A percentile compares a stretch with the other conserved stretches of the same genome.
Conservation (phyloP, 2,329 filamentous ascomycete species). For the Trichothecium sympodiale region DNA sequence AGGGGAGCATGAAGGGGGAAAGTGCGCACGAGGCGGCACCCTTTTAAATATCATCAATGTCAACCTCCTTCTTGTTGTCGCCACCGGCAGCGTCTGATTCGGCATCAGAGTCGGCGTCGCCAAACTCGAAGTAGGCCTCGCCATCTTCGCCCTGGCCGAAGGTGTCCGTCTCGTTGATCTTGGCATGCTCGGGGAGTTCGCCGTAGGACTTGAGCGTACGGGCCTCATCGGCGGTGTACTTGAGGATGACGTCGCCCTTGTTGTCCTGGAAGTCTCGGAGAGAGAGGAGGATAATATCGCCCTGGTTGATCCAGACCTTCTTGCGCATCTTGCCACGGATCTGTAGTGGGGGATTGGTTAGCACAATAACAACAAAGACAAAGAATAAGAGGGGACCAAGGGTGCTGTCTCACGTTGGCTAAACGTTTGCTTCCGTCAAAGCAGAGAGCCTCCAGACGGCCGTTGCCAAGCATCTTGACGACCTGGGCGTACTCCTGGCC, state of each 20-base stretch:
- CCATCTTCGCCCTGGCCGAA: constrained; percentile 87
- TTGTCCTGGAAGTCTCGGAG: constrained; percentile 90
- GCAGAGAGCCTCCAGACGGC: constrained; percentile 82
- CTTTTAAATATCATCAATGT: constrained; percentile 86
- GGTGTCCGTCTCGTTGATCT: constrained; percentile 99
- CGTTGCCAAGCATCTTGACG: constrained; percentile 92
- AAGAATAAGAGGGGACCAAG: background rate
- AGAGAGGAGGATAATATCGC: constrained; percentile 81
- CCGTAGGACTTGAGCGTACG: constrained; percentile 93
- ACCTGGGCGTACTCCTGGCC: constrained; percentile 56
- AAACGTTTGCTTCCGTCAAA: constrained; percentile 64
- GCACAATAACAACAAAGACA: constrained; percentile 31
- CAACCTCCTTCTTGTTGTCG: constrained; percentile 64
- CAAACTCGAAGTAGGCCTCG: constrained; percentile 97
- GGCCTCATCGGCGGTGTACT: constrained; percentile 94
- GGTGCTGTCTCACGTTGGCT: constrained; percentile 23
- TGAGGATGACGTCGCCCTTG: constrained; percentile 94
- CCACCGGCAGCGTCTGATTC: constrained; percentile 41
- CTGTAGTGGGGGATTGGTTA: constrained; percentile 11
- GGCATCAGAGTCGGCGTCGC: constrained; percentile 66
- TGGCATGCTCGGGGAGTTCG: constrained; percentile 91
- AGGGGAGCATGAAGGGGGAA: background rate
- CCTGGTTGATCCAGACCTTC: constrained; percentile 99
- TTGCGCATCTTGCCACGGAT: constrained; percentile 90
- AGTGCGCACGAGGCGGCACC: background rate